phyloP scores from a whole-genome alignment of 108 stramenopile species.

The Fragilariopsis cylindrus region DNA sequence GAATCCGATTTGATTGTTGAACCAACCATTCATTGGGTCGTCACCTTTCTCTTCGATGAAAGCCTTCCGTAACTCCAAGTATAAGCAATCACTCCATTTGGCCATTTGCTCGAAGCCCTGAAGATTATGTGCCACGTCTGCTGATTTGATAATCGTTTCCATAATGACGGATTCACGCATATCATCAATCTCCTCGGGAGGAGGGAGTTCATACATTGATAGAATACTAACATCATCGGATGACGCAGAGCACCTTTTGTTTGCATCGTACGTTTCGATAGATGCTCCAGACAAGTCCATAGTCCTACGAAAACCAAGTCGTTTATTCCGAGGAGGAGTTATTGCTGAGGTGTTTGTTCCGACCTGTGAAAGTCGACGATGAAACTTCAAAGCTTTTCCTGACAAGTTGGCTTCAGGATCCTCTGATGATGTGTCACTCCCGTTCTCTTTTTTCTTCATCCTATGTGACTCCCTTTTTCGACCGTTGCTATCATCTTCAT shows the following conservation, averaged over 20 bases:
- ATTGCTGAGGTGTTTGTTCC: background rate
- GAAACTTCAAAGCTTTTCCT: conserved; percentile 35
- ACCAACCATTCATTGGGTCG: conserved; percentile 69
- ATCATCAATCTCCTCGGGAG: conserved; percentile 63
- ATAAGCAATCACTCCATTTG: conserved; percentile 64
- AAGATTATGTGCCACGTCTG: conserved; percentile 73
- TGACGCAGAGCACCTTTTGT: conserved; percentile 3
- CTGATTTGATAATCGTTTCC: conserved; percentile 69
- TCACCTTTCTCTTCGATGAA: conserved; percentile 50
- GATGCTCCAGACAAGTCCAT: conserved; percentile 74
- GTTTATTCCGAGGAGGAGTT: conserved; percentile 9
- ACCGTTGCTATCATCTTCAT: conserved; percentile 20
- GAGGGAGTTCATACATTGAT: background rate
- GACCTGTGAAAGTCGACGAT: conserved; percentile 28
- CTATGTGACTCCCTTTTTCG: background rate
- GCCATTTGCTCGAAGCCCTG: conserved; percentile 74
- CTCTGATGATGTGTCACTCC: background rate
- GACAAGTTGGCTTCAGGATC: background rate
- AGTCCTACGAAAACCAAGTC: conserved; percentile 70
- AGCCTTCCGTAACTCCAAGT: conserved; percentile 60
- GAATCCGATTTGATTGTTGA: conserved; percentile 76
- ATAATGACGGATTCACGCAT: conserved; percentile 68
- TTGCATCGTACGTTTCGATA: conserved; percentile 51
- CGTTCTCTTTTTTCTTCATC: background rate
- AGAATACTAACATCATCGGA: background rate